These are phyloP conservation scores for Fusarium citri DNA, from an alignment of 2,329 filamentous ascomycete species.

Conservation along the genomic window DNA sequence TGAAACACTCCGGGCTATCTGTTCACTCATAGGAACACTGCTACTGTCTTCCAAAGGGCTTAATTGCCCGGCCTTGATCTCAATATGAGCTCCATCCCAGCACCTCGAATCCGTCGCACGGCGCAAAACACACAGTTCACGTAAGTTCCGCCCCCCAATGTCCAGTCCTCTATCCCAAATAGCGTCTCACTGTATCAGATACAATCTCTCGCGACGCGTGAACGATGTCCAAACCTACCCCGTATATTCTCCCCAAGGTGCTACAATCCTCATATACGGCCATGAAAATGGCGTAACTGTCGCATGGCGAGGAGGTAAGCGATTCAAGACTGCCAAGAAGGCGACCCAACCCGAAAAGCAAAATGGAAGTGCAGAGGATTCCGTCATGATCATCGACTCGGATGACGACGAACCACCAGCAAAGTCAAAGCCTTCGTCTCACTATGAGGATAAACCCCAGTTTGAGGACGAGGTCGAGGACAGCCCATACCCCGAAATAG, in stretches of 20 bases:
- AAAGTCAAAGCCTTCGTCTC: constrained; percentile 48
- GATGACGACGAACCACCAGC: constrained; percentile 65
- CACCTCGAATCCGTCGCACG: constrained; percentile 59
- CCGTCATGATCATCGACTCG: constrained; percentile 72
- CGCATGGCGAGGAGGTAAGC: constrained; percentile 71
- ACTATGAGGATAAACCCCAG: constrained; percentile 66
- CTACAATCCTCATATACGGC: constrained; percentile 71
- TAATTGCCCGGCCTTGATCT: constrained; percentile 34
- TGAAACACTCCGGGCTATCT: background rate
- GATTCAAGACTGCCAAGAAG: constrained; percentile 63
- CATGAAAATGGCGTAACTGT: constrained; percentile 72
- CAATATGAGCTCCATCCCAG: constrained; percentile 50
- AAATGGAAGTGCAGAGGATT: constrained; percentile 64
- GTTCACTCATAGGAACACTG: background rate
- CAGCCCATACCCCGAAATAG: constrained; percentile 64
- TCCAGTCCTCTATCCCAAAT: background rate
- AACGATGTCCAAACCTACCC: constrained; percentile 72
- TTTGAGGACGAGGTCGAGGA: constrained; percentile 67
- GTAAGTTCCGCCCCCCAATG: constrained; percentile 47
- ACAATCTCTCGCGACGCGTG: constrained; percentile 68
- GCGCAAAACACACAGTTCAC: constrained; percentile 62
- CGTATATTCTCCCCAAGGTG: constrained; percentile 70
- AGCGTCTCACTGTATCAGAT: constrained; percentile 55
- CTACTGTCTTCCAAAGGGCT: constrained; percentile 29
- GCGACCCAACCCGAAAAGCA: constrained; percentile 56